A percentile compares a stretch with the other conserved stretches of the same genome.
These are phyloP conservation scores for Geranomyces michiganensis DNA, from an alignment of 192 early-diverging fungal genomes.

Conservation along the genomic window DNA sequence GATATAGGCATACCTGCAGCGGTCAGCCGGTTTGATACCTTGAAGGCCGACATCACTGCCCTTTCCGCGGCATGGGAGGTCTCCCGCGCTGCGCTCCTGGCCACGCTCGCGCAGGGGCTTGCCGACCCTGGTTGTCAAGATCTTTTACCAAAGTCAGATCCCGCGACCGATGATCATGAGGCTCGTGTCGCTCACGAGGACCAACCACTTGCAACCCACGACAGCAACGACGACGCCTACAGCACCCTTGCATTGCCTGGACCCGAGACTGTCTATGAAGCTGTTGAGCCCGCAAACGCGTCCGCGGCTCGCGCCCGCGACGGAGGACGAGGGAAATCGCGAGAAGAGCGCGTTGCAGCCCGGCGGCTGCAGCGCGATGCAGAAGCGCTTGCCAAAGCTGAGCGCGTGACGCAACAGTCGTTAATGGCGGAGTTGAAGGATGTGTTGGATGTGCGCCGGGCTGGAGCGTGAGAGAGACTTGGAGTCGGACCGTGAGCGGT, in stretches of 20 bases:
- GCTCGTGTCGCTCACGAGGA: not conserved
- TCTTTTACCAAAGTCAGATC: not conserved
- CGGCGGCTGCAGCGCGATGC: not conserved
- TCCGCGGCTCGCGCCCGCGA: not conserved
- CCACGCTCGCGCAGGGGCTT: not conserved
- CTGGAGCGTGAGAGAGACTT: not conserved
- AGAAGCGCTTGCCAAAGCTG: not conserved
- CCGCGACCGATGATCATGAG: not conserved
- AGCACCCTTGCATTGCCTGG: not conserved
- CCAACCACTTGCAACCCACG: not conserved
- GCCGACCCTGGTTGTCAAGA: not conserved
- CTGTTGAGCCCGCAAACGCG: not conserved
- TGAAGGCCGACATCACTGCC: not conserved
- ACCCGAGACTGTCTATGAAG: not conserved
- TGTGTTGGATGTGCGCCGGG: constrained; percentile 1
- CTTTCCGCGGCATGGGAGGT: not conserved
- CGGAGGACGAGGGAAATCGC: not conserved
- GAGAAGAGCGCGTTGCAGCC: not conserved
- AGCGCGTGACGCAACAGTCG: constrained; percentile 7
- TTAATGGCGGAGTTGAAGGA: constrained; percentile 9
- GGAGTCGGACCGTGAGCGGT: too few relatives aligned
- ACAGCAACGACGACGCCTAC: not conserved
- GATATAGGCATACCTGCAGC: not conserved
- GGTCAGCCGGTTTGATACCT: not conserved
- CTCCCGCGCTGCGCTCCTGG: not conserved